These are phyloP conservation scores for Luzula sylvatica DNA, from an alignment of 176 grass and related monocot genomes.

Conservation along the genomic window DNA sequence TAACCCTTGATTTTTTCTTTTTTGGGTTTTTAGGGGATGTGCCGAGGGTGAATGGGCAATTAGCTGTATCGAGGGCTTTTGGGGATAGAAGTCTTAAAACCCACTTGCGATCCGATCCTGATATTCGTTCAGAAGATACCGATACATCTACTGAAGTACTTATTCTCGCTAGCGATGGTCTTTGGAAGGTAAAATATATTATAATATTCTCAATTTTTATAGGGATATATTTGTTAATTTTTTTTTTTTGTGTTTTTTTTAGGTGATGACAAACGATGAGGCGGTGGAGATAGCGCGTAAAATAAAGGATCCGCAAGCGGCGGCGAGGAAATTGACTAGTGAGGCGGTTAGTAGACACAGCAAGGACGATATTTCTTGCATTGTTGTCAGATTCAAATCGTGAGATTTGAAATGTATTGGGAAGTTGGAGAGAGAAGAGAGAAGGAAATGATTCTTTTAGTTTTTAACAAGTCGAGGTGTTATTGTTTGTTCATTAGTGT, in stretches of 20 bases:
- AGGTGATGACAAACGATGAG: slow-evolving; percentile 35
- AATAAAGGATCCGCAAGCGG: slow-evolving; percentile 26
- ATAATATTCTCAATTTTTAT: neutral
- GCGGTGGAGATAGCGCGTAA: slow-evolving; percentile 21
- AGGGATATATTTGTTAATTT: too few relatives aligned
- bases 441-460: too few relatives aligned
- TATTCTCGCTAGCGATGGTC: slow-evolving; percentile 34
- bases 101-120: slow-evolving; percentile 28
- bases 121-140: slow-evolving; percentile 19
- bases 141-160: slow-evolving; percentile 19
- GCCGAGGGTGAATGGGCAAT: slow-evolving; percentile 33
- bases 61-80: slow-evolving; percentile 37
- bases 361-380: slow-evolving; percentile 37
- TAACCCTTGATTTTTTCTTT: neutral
- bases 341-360: slow-evolving; percentile 30
- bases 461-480: too few relatives aligned
- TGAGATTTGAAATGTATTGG: neutral
- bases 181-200: slow-evolving; percentile 30
- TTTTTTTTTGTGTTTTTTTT: too few relatives aligned
- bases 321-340: slow-evolving; percentile 21
- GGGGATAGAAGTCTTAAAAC: slow-evolving; percentile 30
- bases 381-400: slow-evolving; percentile 26
- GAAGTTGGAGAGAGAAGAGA: too few relatives aligned
- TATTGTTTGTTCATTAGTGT: too few relatives aligned
- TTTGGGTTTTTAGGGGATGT: slow-evolving; percentile 28